Conservation (phyloP, 345 rosid species). For the Populus davidiana region DNA sequence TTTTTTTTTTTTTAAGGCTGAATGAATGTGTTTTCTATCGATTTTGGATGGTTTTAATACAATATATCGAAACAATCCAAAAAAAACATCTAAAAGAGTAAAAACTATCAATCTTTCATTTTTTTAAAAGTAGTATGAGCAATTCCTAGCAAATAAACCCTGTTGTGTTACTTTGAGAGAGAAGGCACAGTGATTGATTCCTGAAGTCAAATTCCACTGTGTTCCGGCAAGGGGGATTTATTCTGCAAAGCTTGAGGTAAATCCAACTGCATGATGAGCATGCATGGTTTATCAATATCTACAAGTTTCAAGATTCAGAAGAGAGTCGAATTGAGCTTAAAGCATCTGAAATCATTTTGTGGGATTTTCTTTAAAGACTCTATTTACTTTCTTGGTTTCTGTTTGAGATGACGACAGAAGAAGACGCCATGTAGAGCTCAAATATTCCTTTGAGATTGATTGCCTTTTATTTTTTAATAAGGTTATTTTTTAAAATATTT, state of each 20-base stretch:
- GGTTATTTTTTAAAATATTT: too few relatives aligned
- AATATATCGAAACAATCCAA: background rate
- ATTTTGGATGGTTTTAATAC: background rate
- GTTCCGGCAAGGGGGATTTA: constrained; percentile 48
- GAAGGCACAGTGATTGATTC: background rate
- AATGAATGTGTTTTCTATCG: background rate
- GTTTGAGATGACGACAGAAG: constrained; percentile 51
- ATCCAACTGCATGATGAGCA: too few relatives aligned
- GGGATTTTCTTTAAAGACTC: background rate
- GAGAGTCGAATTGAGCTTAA: too few relatives aligned
- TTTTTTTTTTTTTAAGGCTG: too few relatives aligned
- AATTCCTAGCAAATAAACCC: background rate
- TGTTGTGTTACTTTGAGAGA: background rate
- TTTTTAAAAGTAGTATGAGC: background rate
- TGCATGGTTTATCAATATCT: too few relatives aligned
- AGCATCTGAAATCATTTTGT: background rate
- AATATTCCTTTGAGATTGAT: constrained; percentile 37
- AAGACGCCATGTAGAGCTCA: constrained; percentile 54
- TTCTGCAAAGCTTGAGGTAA: constrained; percentile 49
- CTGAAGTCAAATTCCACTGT: constrained; percentile 53
- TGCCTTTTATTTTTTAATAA: too few relatives aligned
- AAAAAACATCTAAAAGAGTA: background rate
- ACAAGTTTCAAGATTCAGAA: too few relatives aligned
- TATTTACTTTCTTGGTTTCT: background rate
- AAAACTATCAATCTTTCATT: too few relatives aligned